Base-by-base conservation (phyloP, 2,329 filamentous ascomycete species). In the Penicillium polonicum region DNA sequence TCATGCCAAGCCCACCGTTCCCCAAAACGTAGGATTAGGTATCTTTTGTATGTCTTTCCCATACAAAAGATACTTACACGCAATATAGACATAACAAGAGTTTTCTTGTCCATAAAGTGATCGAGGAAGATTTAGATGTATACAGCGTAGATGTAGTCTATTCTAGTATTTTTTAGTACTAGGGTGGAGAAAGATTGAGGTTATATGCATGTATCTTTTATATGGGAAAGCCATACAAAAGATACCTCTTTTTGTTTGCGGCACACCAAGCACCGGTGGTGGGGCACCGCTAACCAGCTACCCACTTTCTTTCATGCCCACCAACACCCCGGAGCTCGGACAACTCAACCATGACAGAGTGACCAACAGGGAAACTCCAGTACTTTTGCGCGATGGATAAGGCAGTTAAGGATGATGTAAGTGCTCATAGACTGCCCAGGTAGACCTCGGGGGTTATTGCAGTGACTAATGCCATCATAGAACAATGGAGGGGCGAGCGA, bases 401-500 rank as follows among this genome's bases (percentile, higher is more conserved):
- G 58, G 52, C 52, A 33, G 43, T 48, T 19, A 41, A 41, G 46
- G 56, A 65, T 23, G 55, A 62, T 48, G 67, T 70, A 70, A 39
- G 63, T 65, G 31, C 9, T 42, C 13, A 17, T n/a, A 17, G 25
- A 45, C 42, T 43, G 48, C 5, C 12, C 12, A 33, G 31, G 51
- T 41, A 41, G 31, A 33, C 12, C 5, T 33, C 29, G 29, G 12
- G 12, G 31, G 31, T 33, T 51, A 23, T 50, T 19, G 10, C 31
- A 21, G 39, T 31, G 39, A 62, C 55, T 67, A 46, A 59, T 53
- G 51, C 41, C 27, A 61, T 55, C 31, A 50, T 52, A 74, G 71
- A 63, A 57, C 42, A 58, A 71, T 46, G 72, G 68, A 60, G 74
- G 69, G 53, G 64, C 62, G 25, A 75, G 71, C 49, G 74, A 78